Evolutionary conservation across 805 yeast genomes (phyloP), one percentile per base, ranked within the genome.

Genomic region (Komagataella kurtzmanii): DNA sequence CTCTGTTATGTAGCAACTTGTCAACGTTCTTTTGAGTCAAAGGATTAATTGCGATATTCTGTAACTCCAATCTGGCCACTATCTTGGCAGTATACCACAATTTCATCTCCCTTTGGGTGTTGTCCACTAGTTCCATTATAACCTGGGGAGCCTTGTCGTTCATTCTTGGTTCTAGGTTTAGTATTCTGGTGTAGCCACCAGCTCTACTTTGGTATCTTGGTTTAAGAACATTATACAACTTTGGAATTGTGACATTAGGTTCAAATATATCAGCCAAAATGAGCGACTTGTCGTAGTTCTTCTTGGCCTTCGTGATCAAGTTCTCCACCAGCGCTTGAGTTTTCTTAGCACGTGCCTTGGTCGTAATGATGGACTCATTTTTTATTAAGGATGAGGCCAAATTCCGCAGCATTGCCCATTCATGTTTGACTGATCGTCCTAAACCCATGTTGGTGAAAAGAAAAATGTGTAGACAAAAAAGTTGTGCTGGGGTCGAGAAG

Each of bases 131-230:
- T 66, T 93, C 99, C 51, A 93, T 62, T 7, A 90, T 81, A 0
- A 93, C 82, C 74, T 87, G 93, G 36, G 90, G 90, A 0, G 97
- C 96, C 55, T 81, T 85, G 64, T 93, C 99, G 52, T 93, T 90
- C 48, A 83, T 66, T 57, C 98, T 75, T 17, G 90, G 88, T 65
- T 93, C 98, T 54, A 93, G 71, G 58, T 78, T 82, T 55, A 89
- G 69, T 51, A 91, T 79, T 58, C 98, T 79, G 2, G 97, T 88
- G 69, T 83, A 91, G 1, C 97, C 97, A 55, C 88, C 86, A 1
- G 66, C 62, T 68, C 96, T 77, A 21, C 66, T 60, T 3, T 70
- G 60, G 61, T 85, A 90, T 53, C 95, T 73, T 46, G 77, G 72
- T 3, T 80, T 77, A 45, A 90, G 71, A 46, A 78, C 88, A 17